Evolutionary conservation across 139 green algal species (phyloP), one percentile per base, ranked within the genome.

Genomic region (Chlamydomonas eustigma): DNA sequence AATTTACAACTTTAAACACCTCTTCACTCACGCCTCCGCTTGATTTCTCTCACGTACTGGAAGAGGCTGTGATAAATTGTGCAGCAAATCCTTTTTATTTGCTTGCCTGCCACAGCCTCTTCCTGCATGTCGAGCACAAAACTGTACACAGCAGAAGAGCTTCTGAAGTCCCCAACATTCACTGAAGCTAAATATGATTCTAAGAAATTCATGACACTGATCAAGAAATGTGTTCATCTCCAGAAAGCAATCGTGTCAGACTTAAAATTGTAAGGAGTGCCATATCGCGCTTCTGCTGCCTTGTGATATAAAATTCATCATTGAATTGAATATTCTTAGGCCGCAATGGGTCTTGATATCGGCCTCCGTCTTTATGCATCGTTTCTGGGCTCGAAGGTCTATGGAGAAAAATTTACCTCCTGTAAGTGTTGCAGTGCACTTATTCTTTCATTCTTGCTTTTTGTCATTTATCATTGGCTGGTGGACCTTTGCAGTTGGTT

Each of bases 341-440:
- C 34, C n/a, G 4, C 3, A 8, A 39, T 73, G 65, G 65, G 31
- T 31, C 5, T 30, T 73, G 34, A 50, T 18, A 6, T 51, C 65
- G 25, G 8, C 65, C 31, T 44, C 32, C 3, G 30, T 39, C 12
- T 73, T 73, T 8, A 73, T 50, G 32, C 65, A 75, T 31, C 68
- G 68, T 38, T 75, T 75, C 68, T 75, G 24, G 30, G 35, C 68
- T 37, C 4, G 24, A 4, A 37, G 68, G 37, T 93, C 87, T 1
- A 81, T 93, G 73, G 65, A 80, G 44, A 76, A 67, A 4, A 93
- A 91, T 67, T 88, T 92, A 76, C 71, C 79, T 25, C 94, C 91
- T 58, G 86, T 94, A 50, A 82, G 84, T 83, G n/a, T n/a, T n/a
- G n/a, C n/a, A n/a, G n/a, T n/a, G n/a, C n/a, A n/a, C n/a, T n/a